Percentiles rank a stretch among this genome's conserved stretches.
phyloP scores from a whole-genome alignment of 1,284 basidiomycete genomes.

The Malassezia slooffiae region DNA sequence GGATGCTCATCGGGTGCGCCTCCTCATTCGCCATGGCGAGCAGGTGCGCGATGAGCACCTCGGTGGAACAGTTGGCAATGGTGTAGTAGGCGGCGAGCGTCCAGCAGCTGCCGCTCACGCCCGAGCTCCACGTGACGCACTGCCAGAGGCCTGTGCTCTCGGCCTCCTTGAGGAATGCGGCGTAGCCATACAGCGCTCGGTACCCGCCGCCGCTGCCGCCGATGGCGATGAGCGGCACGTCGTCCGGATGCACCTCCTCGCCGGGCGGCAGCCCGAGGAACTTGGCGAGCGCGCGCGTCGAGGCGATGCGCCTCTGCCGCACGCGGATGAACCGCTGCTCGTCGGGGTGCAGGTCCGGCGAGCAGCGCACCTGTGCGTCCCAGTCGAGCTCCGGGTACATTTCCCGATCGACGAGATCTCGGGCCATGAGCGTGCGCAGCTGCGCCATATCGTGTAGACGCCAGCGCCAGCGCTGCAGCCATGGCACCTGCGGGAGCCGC shows the following conservation, averaged over 20 bases:
- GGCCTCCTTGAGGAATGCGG: conserved; percentile 31
- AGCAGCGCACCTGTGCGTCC: conserved; percentile 31
- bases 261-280: conserved; percentile 26
- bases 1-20: conserved; percentile 36
- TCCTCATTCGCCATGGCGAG: conserved; percentile 30
- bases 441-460: conserved; percentile 27
- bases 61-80: conserved; percentile 23
- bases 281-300: conserved; percentile 14
- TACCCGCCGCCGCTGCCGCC: conserved; percentile 47
- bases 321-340: conserved; percentile 22
- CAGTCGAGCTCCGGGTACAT: conserved; percentile 35
- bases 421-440: conserved; percentile 18
- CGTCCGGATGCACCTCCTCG: conserved; percentile 39
- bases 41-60: conserved; percentile 27
- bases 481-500: conserved; percentile 3
- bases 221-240: conserved; percentile 42
- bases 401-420: conserved; percentile 19
- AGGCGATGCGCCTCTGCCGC: conserved; percentile 18
- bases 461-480: conserved; percentile 23
- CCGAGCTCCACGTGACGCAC: conserved; percentile 35
- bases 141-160: conserved; percentile 37
- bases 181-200: conserved; percentile 39
- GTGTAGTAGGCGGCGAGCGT: conserved; percentile 37
- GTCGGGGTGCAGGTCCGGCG: conserved; percentile 21
- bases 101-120: conserved; percentile 46